These are phyloP conservation scores for Helicostylum pulchrum DNA, from an alignment of 192 early-diverging fungal species.

Conservation along the genomic window DNA sequence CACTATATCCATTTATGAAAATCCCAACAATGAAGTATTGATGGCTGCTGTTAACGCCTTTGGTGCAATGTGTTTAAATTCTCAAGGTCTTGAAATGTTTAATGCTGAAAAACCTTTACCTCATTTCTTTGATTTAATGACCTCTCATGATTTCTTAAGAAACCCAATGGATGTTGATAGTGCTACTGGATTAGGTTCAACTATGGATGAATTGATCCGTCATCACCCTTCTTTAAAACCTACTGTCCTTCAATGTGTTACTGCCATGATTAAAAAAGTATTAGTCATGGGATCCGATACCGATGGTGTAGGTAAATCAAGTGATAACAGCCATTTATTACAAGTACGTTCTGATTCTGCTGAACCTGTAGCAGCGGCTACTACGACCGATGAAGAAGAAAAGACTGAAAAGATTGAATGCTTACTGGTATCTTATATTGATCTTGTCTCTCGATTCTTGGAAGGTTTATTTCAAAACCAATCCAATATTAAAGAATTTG, in stretches of 20 bases:
- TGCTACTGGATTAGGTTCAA: constrained; percentile 76
- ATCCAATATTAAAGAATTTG: constrained; percentile 70
- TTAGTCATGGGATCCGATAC: constrained; percentile 51
- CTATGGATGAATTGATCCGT: constrained; percentile 93
- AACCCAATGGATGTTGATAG: constrained; percentile 80
- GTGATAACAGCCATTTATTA: constrained; percentile 42
- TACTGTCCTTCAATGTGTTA: constrained; percentile 66
- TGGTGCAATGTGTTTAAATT: constrained; percentile 94
- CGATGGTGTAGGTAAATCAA: constrained; percentile 27
- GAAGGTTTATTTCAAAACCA: constrained; percentile 84
- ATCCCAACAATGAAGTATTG: constrained; percentile 44
- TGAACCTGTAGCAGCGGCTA: background rate
- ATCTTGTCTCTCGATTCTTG: constrained; percentile 69
- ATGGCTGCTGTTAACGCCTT: constrained; percentile 86
- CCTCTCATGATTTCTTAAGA: constrained; percentile 70
- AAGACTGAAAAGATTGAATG: constrained; percentile 56
- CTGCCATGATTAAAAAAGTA: constrained; percentile 65
- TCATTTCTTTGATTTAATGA: constrained; percentile 75
- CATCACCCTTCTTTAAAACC: constrained; percentile 88
- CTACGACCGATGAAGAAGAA: constrained; percentile 11
- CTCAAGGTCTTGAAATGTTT: constrained; percentile 81
- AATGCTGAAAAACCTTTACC: constrained; percentile 64
- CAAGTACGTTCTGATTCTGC: constrained; percentile 25
- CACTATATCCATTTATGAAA: constrained; percentile 54
- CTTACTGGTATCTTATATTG: constrained; percentile 57